These are phyloP conservation scores for Microbotryomycetes sp. DNA, from an alignment of 1,284 basidiomycete genomes.

Conservation along the genomic window DNA sequence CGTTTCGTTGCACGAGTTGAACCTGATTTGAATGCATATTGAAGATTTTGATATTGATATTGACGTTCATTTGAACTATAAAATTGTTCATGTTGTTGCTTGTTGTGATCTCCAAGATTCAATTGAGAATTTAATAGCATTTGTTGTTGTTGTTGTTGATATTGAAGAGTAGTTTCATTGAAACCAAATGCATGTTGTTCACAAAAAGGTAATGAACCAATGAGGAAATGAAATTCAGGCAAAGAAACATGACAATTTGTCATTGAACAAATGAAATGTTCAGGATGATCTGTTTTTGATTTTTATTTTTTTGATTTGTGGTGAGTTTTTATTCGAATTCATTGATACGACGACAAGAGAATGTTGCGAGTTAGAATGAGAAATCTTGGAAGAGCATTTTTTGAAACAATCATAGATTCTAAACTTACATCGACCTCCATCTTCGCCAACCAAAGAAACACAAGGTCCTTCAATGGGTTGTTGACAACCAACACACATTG, in stretches of 20 bases:
- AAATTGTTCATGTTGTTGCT: too few relatives aligned
- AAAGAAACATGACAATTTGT: slow-evolving; percentile 27
- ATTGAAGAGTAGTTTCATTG: too few relatives aligned
- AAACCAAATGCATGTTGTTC: slow-evolving; percentile 33
- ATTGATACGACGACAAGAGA: not conserved
- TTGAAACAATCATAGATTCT: too few relatives aligned
- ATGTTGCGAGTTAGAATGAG: not conserved
- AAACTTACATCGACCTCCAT: slow-evolving; percentile 33
- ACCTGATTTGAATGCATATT: not conserved
- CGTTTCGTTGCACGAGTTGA: not conserved
- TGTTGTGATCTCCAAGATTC: too few relatives aligned
- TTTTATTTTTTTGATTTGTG: too few relatives aligned
- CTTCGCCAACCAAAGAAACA: slow-evolving; percentile 36
- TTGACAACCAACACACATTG: slow-evolving; percentile 34
- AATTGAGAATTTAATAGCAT: too few relatives aligned
- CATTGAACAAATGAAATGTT: slow-evolving; percentile 36
- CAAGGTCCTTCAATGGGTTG: slow-evolving; percentile 39
- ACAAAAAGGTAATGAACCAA: slow-evolving; percentile 36
- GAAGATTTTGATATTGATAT: not conserved
- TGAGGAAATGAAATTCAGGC: slow-evolving; percentile 38
- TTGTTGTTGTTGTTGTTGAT: too few relatives aligned
- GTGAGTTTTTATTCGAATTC: too few relatives aligned
- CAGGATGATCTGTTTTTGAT: slow-evolving; percentile 38
- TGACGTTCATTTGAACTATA: too few relatives aligned
- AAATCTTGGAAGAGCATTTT: not conserved